These are phyloP conservation scores for Mortierella sp. DNA, from an alignment of 371 early-diverging fungal genomes.

Conservation along the genomic window DNA sequence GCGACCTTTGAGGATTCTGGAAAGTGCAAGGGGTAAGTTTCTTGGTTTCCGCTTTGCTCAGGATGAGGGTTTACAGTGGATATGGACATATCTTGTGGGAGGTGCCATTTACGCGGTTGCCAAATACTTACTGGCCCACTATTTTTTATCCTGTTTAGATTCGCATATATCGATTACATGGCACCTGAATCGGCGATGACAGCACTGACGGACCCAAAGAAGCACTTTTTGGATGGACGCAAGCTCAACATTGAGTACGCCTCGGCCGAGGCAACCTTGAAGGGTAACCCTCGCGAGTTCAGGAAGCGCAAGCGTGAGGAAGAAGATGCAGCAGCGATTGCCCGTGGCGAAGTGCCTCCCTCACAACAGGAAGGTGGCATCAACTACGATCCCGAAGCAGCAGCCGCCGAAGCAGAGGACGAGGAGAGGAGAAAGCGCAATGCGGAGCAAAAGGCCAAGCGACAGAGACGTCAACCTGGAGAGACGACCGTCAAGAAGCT, in stretches of 20 bases:
- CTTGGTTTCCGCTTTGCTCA: neutral
- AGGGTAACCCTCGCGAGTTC: slow-evolving; percentile 67
- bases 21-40: slow-evolving; percentile 79
- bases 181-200: slow-evolving; percentile 73
- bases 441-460: slow-evolving; percentile 58
- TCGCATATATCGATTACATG: slow-evolving; percentile 78
- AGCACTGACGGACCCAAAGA: slow-evolving; percentile 68
- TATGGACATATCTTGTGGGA: neutral
- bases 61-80: neutral
- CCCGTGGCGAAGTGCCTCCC: slow-evolving; percentile 45
- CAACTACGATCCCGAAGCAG: slow-evolving; percentile 32
- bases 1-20: slow-evolving; percentile 83
- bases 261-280: slow-evolving; percentile 70
- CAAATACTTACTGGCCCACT: neutral
- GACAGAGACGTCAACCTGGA: slow-evolving; percentile 48
- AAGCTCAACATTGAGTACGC: slow-evolving; percentile 52
- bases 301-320: slow-evolving; percentile 61
- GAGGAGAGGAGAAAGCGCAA: slow-evolving; percentile 47
- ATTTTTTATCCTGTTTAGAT: slow-evolving; percentile 42
- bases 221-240: slow-evolving; percentile 51
- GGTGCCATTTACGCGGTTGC: neutral
- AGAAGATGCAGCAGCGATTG: slow-evolving; percentile 44
- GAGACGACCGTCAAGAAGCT: slow-evolving; percentile 49
- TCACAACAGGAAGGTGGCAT: slow-evolving; percentile 20
- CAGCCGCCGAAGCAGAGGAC: slow-evolving; percentile 53